Evolutionary conservation across 2,329 filamentous ascomycete species (phyloP), one percentile per base, ranked within the genome.

Genomic region (Penicillium sp.): DNA sequence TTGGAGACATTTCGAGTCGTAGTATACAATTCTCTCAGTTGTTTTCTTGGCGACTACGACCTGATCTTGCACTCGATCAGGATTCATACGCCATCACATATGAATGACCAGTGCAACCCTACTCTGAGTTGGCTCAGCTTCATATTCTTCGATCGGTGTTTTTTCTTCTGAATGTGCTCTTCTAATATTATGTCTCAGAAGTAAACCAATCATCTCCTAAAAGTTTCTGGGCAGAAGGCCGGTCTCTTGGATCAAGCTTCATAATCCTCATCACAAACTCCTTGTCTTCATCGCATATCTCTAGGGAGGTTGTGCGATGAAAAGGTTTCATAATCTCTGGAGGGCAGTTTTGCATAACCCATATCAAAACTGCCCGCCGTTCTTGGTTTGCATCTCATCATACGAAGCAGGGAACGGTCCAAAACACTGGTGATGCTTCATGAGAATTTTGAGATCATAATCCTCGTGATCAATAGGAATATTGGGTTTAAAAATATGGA

Each of bases 221-320:
- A 11, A 23, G 21, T 11, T 23, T 7, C 11, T 11, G 21, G 7
- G 21, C 21, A 11, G 21, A 7, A 11, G 14, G 69, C 20, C 67
- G 55, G 42, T 72, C 68, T 40, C 68, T 59, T 29, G 62, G 65
- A 43, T 72, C 67, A 5, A 73, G 55, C 45, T 63, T 70, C 67
- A 73, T 71, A 13, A 72, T 67, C 48, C 60, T 71, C 2, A 51
- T 33, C n/a, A 72, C 42, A 47, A 71, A 71, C 10, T 34, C 38
- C 33, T 59, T 62, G 37, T 67, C 62, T 27, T 57, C 47, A 17
- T 51, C 39, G 3, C 45, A 53, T 14, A 68, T 52, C 40, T 67
- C 64, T 31, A 33, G 27, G 10, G 53, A 18, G 31, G 41, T 39
- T 4, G 38, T 44, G 38, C 28, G 27, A 41, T 37, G 31, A 39